These are phyloP conservation scores for Aspergillus panamensis DNA, from an alignment of 495 filamentous ascomycete species.

Conservation along the genomic window DNA sequence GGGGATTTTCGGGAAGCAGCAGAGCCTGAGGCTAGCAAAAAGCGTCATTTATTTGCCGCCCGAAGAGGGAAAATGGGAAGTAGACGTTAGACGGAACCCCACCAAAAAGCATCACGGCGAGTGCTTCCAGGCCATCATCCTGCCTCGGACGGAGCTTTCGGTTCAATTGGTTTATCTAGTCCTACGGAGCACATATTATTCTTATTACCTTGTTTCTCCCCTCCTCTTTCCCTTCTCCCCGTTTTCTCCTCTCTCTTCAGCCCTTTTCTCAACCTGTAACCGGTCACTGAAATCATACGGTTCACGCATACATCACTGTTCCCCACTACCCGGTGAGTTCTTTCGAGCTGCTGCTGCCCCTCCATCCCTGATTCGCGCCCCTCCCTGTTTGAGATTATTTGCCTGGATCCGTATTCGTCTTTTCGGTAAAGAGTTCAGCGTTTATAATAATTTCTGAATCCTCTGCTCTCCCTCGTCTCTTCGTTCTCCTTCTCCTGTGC, in stretches of 20 bases:
- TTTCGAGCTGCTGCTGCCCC: slow-evolving; percentile 22
- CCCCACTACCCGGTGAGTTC: slow-evolving; percentile 36
- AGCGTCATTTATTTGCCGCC: slow-evolving; percentile 19
- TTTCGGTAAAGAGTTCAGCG: slow-evolving; percentile 25
- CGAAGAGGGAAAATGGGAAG: not conserved
- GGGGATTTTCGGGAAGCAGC: slow-evolving; percentile 24
- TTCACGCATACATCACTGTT: slow-evolving; percentile 25
- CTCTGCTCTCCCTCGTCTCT: slow-evolving; percentile 14
- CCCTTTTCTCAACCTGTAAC: not conserved
- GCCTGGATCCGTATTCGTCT: slow-evolving; percentile 28
- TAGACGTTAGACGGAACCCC: too few species aligned
- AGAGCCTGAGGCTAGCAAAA: slow-evolving; percentile 18
- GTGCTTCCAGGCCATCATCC: slow-evolving; percentile 13
- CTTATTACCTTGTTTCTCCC: not conserved
- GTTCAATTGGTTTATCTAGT: not conserved
- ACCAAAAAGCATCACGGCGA: slow-evolving; percentile 15
- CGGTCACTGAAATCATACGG: slow-evolving; percentile 27
- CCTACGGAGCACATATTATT: not conserved
- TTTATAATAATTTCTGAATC: slow-evolving; percentile 15
- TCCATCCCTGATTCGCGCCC: slow-evolving; percentile 18
- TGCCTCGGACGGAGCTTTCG: slow-evolving; percentile 22
- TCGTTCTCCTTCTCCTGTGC: slow-evolving; percentile 7
- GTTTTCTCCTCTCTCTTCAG: slow-evolving; percentile 9
- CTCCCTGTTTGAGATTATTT: not conserved
- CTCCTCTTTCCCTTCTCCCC: slow-evolving; percentile 10